phyloP scores from a whole-genome alignment of 2,329 filamentous ascomycete species.

The Pestalotiopsis sp. region DNA sequence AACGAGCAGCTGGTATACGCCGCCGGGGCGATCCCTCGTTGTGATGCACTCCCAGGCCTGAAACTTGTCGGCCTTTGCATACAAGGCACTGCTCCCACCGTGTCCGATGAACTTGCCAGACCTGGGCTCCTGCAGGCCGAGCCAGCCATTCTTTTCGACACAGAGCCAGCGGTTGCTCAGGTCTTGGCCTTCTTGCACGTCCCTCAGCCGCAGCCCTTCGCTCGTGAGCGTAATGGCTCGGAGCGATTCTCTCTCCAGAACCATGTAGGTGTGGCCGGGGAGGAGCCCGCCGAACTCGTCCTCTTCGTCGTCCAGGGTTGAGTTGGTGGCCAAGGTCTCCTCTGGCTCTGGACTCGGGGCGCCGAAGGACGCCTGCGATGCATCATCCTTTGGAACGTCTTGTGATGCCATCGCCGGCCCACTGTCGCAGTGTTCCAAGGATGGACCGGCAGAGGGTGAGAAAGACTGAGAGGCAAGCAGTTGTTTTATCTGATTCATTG shows the following conservation, averaged over 20 bases:
- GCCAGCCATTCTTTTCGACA: not conserved
- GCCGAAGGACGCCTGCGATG: not conserved
- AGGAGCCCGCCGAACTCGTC: not conserved
- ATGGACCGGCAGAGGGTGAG: too few relatives aligned
- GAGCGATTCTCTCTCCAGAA: not conserved
- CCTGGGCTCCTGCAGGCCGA: conserved; percentile 1
- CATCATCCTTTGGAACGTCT: not conserved
- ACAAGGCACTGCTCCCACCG: not conserved
- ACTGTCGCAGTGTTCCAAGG: too few relatives aligned
- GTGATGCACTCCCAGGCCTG: conserved; percentile 12
- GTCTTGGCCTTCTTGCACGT: not conserved
- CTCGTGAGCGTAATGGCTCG: not conserved
- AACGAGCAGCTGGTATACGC: conserved; percentile 14
- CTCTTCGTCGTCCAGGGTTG: not conserved
- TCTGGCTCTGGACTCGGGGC: not conserved
- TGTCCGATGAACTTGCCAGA: conserved; percentile 12
- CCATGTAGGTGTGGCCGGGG: conserved; percentile 1
- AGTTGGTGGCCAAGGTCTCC: not conserved
- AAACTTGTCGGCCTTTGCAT: not conserved
- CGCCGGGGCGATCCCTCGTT: conserved; percentile 6
- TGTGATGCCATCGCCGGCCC: too few relatives aligned
- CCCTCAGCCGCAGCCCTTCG: not conserved
- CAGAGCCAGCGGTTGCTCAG: conserved; percentile 4
- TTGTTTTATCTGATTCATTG: too few relatives aligned
- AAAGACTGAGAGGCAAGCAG: too few relatives aligned